A percentile compares a stretch with the other conserved stretches of the same genome.
These are phyloP conservation scores for Lepidium sativum DNA, from an alignment of 345 rosid genomes.

Conservation along the genomic window DNA sequence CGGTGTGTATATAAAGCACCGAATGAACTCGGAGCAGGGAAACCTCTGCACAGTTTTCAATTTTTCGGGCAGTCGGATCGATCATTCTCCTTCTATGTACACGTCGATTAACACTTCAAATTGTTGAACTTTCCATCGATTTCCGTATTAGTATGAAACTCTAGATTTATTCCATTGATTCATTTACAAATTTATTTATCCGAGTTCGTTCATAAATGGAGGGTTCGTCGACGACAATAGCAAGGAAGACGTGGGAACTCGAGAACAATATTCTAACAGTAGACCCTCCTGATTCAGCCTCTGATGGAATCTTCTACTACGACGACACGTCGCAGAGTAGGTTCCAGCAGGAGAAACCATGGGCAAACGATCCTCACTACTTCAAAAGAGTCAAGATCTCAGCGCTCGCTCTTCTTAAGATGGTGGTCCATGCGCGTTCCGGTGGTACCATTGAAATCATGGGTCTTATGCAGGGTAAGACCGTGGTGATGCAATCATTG, in stretches of 20 bases:
- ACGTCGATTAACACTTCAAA: background rate
- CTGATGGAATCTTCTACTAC: constrained; percentile 77
- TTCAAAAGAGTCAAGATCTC: constrained; percentile 96
- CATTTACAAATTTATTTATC: background rate
- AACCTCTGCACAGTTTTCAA: background rate
- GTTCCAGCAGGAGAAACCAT: constrained; percentile 72
- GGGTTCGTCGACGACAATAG: constrained; percentile 40
- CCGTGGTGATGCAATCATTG: constrained; percentile 91
- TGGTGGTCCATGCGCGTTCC: constrained; percentile 99
- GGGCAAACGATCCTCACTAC: constrained; percentile 88
- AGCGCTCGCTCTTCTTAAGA: constrained; percentile 93
- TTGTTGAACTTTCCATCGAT: background rate
- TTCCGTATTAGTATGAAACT: background rate
- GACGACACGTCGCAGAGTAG: constrained; percentile 17
- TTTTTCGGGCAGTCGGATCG: background rate
- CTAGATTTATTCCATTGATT: background rate
- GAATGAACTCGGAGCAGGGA: background rate
- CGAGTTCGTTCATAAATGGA: constrained; percentile 9
- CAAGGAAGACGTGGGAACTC: constrained; percentile 94
- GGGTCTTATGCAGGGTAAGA: constrained; percentile 99
- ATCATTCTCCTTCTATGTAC: background rate
- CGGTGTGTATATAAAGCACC: background rate
- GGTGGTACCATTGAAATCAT: constrained; percentile 98
- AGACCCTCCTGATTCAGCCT: constrained; percentile 29
- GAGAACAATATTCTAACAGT: constrained; percentile 71